These are phyloP conservation scores for Cryphonectria carpinicola DNA, from an alignment of 2,329 filamentous ascomycete genomes.

Conservation along the genomic window DNA sequence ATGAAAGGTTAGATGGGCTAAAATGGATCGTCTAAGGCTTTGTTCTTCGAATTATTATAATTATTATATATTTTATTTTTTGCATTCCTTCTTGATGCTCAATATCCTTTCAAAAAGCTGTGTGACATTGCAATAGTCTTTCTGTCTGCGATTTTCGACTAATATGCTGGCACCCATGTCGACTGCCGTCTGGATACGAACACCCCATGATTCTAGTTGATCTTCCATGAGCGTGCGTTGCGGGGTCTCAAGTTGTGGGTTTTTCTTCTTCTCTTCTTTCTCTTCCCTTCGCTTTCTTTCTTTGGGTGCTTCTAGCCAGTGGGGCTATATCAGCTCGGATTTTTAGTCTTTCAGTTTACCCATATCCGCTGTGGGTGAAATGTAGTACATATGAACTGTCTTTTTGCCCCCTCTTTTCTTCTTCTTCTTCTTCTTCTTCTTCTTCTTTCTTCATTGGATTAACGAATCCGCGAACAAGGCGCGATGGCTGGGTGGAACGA, in stretches of 20 bases:
- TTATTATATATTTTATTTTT: neutral
- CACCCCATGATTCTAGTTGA: neutral
- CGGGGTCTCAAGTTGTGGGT: too few relatives aligned
- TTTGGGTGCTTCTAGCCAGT: neutral
- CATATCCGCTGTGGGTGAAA: neutral
- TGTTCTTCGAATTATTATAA: neutral
- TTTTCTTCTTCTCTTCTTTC: too few relatives aligned
- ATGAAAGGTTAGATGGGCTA: neutral
- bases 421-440: too few relatives aligned
- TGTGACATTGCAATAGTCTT: neutral
- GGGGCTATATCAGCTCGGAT: neutral
- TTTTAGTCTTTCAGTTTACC: neutral
- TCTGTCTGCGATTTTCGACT: neutral
- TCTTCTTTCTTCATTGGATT: too few relatives aligned
- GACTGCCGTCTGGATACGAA: neutral
- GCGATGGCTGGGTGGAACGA: neutral
- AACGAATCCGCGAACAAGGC: neutral
- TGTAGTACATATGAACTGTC: neutral
- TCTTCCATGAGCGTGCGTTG: too few relatives aligned
- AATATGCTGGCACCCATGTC: neutral
- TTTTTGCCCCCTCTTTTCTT: too few relatives aligned
- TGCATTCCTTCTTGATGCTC: neutral
- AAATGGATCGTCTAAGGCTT: neutral
- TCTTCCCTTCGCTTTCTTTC: too few relatives aligned
- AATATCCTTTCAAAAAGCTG: neutral